Percentiles rank a stretch among this genome's conserved stretches.
Conservation (phyloP, 2,329 filamentous ascomycete species). For the Arthrobotrys entomopaga region DNA sequence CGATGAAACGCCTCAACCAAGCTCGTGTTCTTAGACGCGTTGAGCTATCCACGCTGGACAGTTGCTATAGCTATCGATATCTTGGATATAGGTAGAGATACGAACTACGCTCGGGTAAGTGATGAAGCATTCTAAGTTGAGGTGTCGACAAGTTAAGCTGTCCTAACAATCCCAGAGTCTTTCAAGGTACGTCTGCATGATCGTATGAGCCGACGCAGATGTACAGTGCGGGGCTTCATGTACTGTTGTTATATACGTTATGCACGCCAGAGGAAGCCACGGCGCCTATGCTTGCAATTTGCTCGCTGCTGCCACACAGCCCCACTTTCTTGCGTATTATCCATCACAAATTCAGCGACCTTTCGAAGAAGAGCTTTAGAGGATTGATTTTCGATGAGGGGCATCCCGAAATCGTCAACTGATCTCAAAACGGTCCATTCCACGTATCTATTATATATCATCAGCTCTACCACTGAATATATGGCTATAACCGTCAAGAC, state of each 20-base stretch:
- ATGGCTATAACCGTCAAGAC: no score
- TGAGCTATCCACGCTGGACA: no score
- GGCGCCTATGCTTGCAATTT: background rate
- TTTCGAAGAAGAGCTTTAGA: no score
- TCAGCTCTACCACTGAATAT: background rate
- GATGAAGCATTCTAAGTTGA: background rate
- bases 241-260: slow-evolving; percentile 1
- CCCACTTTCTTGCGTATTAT: background rate
- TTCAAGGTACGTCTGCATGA: no score
- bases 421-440: background rate
- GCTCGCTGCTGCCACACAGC: background rate
- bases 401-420: background rate
- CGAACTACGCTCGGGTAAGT: no score
- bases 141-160: background rate
- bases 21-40: no score
- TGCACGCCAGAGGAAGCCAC: slow-evolving; percentile 16
- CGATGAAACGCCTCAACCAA: background rate
- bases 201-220: no score
- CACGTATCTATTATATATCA: background rate
- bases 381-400: background rate
- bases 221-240: slow-evolving; percentile 29
- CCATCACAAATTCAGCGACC: background rate
- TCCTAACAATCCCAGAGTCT: slow-evolving; percentile 1
- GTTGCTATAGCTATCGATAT: no score
- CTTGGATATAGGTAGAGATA: background rate